Percentiles rank a stretch among this genome's conserved stretches.
Conservation (phyloP, 441 rosid genomes). For the Viola pubescens region DNA sequence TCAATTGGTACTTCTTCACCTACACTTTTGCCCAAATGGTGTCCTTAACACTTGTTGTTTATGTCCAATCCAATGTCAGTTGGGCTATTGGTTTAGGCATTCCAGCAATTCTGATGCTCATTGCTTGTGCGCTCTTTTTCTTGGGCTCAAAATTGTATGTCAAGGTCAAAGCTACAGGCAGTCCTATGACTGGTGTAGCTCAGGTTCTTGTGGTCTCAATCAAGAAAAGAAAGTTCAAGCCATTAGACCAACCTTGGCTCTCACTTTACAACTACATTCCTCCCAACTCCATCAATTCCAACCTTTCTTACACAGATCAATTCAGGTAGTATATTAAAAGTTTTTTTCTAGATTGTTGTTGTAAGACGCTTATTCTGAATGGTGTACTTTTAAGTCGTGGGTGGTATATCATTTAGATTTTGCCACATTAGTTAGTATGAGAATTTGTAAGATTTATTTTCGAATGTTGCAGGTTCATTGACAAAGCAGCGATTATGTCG, state of each 20-base stretch:
- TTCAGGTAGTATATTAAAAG: constrained; percentile 37
- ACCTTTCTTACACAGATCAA: constrained; percentile 59
- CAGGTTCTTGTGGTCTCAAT: constrained; percentile 50
- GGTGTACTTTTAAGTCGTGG: too few relatives aligned
- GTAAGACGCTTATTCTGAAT: too few relatives aligned
- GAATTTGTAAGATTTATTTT: too few relatives aligned
- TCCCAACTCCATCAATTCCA: constrained; percentile 46
- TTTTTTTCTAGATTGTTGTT: too few relatives aligned
- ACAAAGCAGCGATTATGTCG: constrained; percentile 60
- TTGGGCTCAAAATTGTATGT: constrained; percentile 56
- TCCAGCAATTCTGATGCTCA: constrained; percentile 52
- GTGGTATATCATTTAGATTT: too few relatives aligned
- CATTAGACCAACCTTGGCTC: constrained; percentile 39
- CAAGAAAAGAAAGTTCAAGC: constrained; percentile 49
- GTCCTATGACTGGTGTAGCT: constrained; percentile 54
- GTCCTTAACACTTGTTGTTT: constrained; percentile 54
- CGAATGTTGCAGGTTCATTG: constrained; percentile 38
- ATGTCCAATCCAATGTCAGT: constrained; percentile 61
- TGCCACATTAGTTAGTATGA: too few relatives aligned
- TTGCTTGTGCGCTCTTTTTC: constrained; percentile 44
- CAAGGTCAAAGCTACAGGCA: constrained; percentile 58
- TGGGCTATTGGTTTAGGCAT: constrained; percentile 68
- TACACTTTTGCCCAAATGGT: constrained; percentile 65
- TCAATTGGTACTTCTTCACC: constrained; percentile 78
- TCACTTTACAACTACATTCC: constrained; percentile 45